Conservation (phyloP, 1,284 basidiomycete species). For the Xanthoconium separans region DNA sequence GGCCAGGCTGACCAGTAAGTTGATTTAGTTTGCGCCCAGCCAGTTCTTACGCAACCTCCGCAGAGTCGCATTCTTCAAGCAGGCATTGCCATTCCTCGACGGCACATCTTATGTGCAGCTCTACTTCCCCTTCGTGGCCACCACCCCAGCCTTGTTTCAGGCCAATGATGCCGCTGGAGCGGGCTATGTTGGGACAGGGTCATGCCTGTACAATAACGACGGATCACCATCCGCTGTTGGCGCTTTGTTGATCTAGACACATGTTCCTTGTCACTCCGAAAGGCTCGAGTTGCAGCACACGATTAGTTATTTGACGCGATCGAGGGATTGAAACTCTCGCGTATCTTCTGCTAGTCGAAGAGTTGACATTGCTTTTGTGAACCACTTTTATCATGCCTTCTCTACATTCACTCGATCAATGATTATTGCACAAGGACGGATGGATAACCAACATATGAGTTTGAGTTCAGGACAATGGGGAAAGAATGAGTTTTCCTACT, state of each 20-base stretch:
- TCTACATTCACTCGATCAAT: no score
- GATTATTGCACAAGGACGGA: no score
- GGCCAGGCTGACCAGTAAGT: slow-evolving; percentile 35
- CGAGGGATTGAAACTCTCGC: no score
- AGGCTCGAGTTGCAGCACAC: no score
- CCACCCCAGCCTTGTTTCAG: slow-evolving; percentile 24
- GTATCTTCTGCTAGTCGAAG: no score
- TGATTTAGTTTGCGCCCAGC: background rate
- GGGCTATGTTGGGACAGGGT: slow-evolving; percentile 23
- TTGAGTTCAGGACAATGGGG: no score
- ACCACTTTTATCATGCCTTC: no score
- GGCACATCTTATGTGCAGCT: slow-evolving; percentile 28
- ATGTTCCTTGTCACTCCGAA: no score
- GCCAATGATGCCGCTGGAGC: slow-evolving; percentile 13
- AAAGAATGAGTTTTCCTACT: no score
- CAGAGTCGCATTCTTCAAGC: slow-evolving; percentile 32
- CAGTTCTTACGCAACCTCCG: slow-evolving; percentile 4
- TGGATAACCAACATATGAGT: no score
- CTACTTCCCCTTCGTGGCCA: slow-evolving; percentile 39
- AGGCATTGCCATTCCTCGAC: slow-evolving; percentile 36
- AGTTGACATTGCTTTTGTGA: no score
- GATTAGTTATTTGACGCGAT: no score
- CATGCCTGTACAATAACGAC: slow-evolving; percentile 30
- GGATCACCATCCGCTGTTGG: slow-evolving; percentile 25
- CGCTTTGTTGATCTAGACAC: slow-evolving; percentile 18